Base-by-base conservation (phyloP, 2,329 filamentous ascomycete genomes). In the Pleomassaria siparia region DNA sequence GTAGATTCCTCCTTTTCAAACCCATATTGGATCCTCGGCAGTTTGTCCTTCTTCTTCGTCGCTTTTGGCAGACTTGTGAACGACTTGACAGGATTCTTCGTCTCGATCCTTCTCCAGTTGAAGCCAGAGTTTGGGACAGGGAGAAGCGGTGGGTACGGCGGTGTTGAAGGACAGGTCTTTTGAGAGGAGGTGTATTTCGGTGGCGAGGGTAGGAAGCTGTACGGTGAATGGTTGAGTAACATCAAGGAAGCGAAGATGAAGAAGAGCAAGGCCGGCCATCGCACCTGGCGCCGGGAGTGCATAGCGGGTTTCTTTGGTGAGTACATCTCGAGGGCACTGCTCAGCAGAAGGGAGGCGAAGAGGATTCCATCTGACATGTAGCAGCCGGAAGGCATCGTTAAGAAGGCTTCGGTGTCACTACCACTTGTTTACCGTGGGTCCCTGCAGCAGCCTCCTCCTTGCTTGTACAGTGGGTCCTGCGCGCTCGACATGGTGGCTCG, bases 41-140 rank as follows among this genome's bases (percentile, higher is more conserved):
- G 83, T 2, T 76, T 55, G 59, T n/a, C n/a, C n/a, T 82, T 83
- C 2, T 25, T 40, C 15, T 87, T 80, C n/a, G 87, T 79, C 12
- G 83, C 86, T 1, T 81, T 85, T 3, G 91, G 91, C 20, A 96
- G 76, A 24, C 77, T 75, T 49, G 89, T 89, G 40, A 94, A 75
- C 10, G 85, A 83, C 44, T 83, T 81, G 1, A 62, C 52, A 3
- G 56, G 53, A 40, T 60, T 44, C 8, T 43, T 48, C 26, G 53
- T 51, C 18, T 49, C 33, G 25, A 58, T 36, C 24, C 42, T 43
- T 20, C 50, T 45, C 58, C 58, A 62, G 25, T 43, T 49, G 43
- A 56, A 60, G 2, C 42, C 35, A 1, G 13, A 18, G 10, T 43
- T 40, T 6, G 50, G 47, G 16, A 49, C 40, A 10, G 48, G 35